phyloP scores from a whole-genome alignment of 768 basidiomycete species.

The Suillus subalutaceus region DNA sequence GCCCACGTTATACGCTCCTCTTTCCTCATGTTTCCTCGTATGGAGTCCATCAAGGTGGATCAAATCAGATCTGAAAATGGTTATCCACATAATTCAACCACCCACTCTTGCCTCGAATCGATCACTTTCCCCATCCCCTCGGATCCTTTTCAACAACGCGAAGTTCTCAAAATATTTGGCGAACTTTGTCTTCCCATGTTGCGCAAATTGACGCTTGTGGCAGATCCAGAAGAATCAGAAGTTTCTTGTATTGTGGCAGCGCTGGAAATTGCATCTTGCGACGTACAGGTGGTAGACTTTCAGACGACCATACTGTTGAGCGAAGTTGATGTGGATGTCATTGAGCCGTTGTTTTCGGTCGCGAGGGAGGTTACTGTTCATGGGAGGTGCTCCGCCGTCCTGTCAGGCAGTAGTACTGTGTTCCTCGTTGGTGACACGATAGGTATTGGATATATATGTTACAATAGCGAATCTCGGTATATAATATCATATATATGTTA shows the following conservation, averaged over 20 bases:
- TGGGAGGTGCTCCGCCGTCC: not conserved
- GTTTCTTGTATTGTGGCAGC: not conserved
- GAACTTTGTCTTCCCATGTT: not conserved
- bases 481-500: not conserved
- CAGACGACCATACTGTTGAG: not conserved
- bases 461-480: not conserved
- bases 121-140: not conserved
- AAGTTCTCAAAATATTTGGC: not conserved
- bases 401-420: not conserved
- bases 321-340: not conserved
- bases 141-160: not conserved
- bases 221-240: not conserved
- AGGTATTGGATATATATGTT: not conserved
- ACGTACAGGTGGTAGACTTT: not conserved
- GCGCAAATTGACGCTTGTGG: not conserved
- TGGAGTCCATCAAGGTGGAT: not conserved
- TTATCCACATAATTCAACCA: not conserved
- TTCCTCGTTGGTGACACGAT: not conserved
- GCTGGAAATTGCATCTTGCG: not conserved
- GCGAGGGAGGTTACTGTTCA: not conserved
- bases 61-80: not conserved
- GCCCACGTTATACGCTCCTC: not conserved
- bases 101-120: not conserved
- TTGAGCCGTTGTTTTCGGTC: slow-evolving; percentile 1
- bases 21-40: not conserved